Evolutionary conservation across 2,329 filamentous ascomycete genomes (phyloP), one percentile per base, ranked within the genome.

Genomic region (Chalaropsis thielavioides): DNA sequence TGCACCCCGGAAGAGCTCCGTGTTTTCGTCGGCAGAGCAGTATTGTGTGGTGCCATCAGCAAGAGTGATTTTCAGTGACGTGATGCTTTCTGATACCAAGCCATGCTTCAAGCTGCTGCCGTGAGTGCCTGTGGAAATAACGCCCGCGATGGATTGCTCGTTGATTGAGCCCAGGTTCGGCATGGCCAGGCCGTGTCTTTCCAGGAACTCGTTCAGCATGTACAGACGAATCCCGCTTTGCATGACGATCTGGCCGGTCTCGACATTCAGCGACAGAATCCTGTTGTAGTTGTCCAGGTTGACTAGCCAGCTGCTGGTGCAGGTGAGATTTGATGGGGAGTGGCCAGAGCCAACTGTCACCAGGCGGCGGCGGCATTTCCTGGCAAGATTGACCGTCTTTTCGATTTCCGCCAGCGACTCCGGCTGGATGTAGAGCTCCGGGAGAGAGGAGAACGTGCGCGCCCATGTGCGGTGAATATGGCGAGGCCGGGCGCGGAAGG

Each of bases 121-220:
- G 74, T 99, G 94, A 0, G 94, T 97, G 17, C 89, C 92, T 0
- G 94, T 99, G 22, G 89, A 86, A 68, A 97, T 95, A 15, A 91
- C 92, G 35, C 94, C 94, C 1, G 90, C 91, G 68, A 97, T 86
- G 66, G 89, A 94, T 79, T 99, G 94, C 71, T 90, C 84, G 73
- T 96, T 91, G 75, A 99, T 99, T 74, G 90, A 96, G 43, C 94
- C 94, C 58, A 97, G 78, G 73, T 95, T 96, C 35, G 89, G 88
- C 82, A 99, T 87, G 1, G 91, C 90, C 68, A 96, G 80, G 0
- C 90, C 90, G 70, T 86, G 76, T 64, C 82, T 80, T 69, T 89
- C 90, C 40, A 96, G 83, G 71, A 85, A 83, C 54, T 82, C 80
- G 68, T 90, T 88, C 66, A 99, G 78, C 67, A 86, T 78, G 70